phyloP scores from a whole-genome alignment of 2,329 filamentous ascomycete species.

The Neofusicoccum kwambonambiense region DNA sequence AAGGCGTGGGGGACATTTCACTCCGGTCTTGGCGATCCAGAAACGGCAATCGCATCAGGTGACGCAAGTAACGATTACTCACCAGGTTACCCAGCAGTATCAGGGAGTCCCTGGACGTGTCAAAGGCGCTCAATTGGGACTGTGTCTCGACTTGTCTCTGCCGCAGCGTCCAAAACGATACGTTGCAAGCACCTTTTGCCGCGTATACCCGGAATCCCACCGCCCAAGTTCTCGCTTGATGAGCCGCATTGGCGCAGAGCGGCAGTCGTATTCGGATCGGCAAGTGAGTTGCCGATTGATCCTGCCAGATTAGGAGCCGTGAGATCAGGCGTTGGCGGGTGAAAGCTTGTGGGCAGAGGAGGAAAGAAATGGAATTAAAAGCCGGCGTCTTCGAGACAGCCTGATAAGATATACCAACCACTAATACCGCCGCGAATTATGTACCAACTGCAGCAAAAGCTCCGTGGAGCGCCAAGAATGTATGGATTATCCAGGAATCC shows the following conservation, averaged over 20 bases:
- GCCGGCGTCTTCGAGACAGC: not conserved
- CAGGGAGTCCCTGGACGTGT: not conserved
- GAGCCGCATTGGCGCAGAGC: not conserved
- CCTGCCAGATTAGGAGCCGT: not conserved
- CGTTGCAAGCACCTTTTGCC: constrained; percentile 1
- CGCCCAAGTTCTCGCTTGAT: not conserved
- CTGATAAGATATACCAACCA: constrained; percentile 14
- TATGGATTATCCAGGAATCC: not conserved
- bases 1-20: not conserved
- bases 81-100: not conserved
- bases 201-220: constrained; percentile 5
- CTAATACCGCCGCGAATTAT: not conserved
- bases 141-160: not conserved
- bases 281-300: not conserved
- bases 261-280: constrained; percentile 9
- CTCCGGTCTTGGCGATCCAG: not conserved
- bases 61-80: not conserved
- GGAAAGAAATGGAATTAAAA: not conserved
- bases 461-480: constrained; percentile 2
- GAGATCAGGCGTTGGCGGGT: not conserved
- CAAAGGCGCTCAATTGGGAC: not conserved
- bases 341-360: not conserved
- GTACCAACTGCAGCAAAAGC: not conserved
- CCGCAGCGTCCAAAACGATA: not conserved
- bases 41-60: constrained; percentile 2